A percentile compares a stretch with the other conserved stretches of the same genome.
Evolutionary conservation across 441 rosid species (phyloP).

Genomic region (Sinapis alba): DNA sequence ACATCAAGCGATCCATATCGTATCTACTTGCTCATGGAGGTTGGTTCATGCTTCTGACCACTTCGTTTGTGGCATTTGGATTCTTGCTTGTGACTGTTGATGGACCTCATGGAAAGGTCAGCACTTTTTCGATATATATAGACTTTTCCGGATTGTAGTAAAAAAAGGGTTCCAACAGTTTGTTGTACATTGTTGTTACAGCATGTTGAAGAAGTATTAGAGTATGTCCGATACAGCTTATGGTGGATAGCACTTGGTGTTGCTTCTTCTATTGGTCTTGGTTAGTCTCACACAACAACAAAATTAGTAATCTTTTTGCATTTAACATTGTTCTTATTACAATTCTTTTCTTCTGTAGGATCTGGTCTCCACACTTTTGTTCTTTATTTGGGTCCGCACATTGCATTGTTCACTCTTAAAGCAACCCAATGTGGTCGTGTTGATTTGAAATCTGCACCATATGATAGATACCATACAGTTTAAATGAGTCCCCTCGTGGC

Average conservation of each 20-base stretch:
- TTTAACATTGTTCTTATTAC: not conserved
- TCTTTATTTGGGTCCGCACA: conserved; percentile 96
- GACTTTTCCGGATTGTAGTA: not conserved
- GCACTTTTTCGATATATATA: not conserved
- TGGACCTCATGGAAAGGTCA: conserved; percentile 94
- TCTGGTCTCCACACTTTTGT: conserved; percentile 97
- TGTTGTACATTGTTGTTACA: conserved; percentile 17
- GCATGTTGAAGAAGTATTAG: conserved; percentile 78
- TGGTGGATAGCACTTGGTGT: conserved; percentile 99
- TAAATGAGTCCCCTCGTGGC: conserved; percentile 90
- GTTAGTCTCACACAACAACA: conserved; percentile 48
- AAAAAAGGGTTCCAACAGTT: not conserved
- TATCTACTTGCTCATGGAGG: conserved; percentile 78
- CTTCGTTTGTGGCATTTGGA: conserved; percentile 53
- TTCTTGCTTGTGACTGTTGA: conserved; percentile 73
- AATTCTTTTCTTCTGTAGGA: conserved; percentile 50
- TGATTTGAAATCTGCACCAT: conserved; percentile 89
- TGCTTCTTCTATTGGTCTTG: conserved; percentile 98
- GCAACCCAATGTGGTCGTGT: conserved; percentile 91
- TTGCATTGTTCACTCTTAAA: conserved; percentile 96
- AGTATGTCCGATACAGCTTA: conserved; percentile 66
- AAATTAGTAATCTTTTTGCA: not conserved
- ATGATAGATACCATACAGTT: conserved; percentile 97
- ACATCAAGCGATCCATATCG: conserved; percentile 45
- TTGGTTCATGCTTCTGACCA: conserved; percentile 63